Percentiles rank a stretch among this genome's conserved stretches.
phyloP scores from a whole-genome alignment of 2,329 filamentous ascomycete species.

The Fusarium transvaalense region DNA sequence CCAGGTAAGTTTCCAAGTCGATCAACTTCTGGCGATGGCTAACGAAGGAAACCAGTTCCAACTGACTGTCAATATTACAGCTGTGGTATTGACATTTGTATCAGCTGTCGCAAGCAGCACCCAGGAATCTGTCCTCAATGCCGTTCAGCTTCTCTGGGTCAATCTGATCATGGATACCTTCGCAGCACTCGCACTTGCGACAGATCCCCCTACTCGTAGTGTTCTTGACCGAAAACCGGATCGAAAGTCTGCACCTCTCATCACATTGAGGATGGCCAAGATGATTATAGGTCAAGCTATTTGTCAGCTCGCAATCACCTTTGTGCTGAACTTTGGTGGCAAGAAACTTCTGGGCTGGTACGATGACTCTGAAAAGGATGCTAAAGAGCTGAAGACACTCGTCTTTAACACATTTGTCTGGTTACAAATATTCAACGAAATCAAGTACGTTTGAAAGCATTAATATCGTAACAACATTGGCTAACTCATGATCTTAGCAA shows the following conservation, averaged over 20 bases:
- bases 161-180: constrained; percentile 75
- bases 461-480: constrained; percentile 67
- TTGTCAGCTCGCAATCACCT: constrained; percentile 69
- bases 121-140: constrained; percentile 67
- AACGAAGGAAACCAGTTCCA: constrained; percentile 61
- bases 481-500: constrained; percentile 71
- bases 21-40: not conserved
- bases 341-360: constrained; percentile 64
- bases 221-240: constrained; percentile 69
- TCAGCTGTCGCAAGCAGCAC: constrained; percentile 66
- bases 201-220: constrained; percentile 69
- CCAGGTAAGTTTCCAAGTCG: constrained; percentile 55
- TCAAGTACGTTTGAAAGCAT: constrained; percentile 64
- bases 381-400: constrained; percentile 65
- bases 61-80: constrained; percentile 74
- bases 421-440: constrained; percentile 79
- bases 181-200: constrained; percentile 72
- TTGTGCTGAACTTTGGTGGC: constrained; percentile 72
- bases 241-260: constrained; percentile 76
- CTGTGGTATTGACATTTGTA: constrained; percentile 70
- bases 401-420: constrained; percentile 79
- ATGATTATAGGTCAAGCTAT: constrained; percentile 73
- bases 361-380: constrained; percentile 36
- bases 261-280: constrained; percentile 76
- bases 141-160: constrained; percentile 72